These are phyloP conservation scores for Herpetomonas samuelpessoai DNA, from an alignment of 208 protist species.

Conservation along the genomic window DNA sequence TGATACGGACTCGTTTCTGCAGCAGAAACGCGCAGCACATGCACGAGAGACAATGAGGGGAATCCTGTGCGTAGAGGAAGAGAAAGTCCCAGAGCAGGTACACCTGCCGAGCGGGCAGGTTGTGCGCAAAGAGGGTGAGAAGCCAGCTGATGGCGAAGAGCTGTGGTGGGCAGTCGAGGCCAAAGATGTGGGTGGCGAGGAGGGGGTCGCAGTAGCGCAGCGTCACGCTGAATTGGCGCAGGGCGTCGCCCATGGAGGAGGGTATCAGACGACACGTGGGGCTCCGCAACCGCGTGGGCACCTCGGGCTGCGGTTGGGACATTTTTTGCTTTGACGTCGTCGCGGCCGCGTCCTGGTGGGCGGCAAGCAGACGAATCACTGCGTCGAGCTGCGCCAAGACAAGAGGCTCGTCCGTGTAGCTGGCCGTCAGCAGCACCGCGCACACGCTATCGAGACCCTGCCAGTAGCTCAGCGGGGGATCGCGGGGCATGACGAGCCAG, in stretches of 20 bases:
- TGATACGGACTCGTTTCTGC: constrained; percentile 30
- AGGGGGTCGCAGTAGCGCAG: constrained; percentile 88
- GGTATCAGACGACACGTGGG: neutral
- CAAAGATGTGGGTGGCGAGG: constrained; percentile 86
- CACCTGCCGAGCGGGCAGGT: constrained; percentile 87
- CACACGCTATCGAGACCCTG: constrained; percentile 93
- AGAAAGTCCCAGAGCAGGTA: constrained; percentile 92
- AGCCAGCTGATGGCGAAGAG: constrained; percentile 97
- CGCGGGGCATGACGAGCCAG: constrained; percentile 61
- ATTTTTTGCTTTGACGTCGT: neutral
- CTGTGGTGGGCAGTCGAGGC: constrained; percentile 79
- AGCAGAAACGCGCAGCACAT: constrained; percentile 30
- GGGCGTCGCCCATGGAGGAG: constrained; percentile 70
- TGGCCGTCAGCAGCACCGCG: constrained; percentile 79
- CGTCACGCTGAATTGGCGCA: constrained; percentile 54
- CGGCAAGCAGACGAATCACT: constrained; percentile 81
- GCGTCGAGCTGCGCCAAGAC: constrained; percentile 72
- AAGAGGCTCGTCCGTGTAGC: constrained; percentile 67
- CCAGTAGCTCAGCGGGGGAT: constrained; percentile 73
- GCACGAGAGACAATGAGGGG: constrained; percentile 25
- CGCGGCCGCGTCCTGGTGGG: constrained; percentile 41
- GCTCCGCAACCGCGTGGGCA: no score
- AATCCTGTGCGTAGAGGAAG: constrained; percentile 33
- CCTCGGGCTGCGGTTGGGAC: neutral
- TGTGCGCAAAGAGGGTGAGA: constrained; percentile 89